A percentile compares a stretch with the other conserved stretches of the same genome.
These are phyloP conservation scores for Cicer judaicum DNA, from an alignment of 306 rosid species.

Conservation along the genomic window DNA sequence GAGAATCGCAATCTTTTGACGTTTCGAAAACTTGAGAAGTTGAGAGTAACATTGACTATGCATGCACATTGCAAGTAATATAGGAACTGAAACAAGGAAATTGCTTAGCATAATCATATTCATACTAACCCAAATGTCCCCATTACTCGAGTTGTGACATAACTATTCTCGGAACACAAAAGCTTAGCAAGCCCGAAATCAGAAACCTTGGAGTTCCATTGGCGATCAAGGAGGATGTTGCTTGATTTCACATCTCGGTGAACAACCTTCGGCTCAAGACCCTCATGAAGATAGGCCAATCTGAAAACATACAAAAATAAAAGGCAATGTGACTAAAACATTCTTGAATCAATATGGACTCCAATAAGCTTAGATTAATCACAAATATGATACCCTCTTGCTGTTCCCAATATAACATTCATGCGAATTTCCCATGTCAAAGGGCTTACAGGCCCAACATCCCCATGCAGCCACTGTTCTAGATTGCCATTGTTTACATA, in stretches of 20 bases:
- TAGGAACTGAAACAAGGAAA: conserved; percentile 2
- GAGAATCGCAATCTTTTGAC: conserved; percentile 40
- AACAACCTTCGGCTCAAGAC: conserved; percentile 95
- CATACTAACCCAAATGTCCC: conserved; percentile 97
- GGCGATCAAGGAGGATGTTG: conserved; percentile 89
- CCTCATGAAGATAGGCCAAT: conserved; percentile 97
- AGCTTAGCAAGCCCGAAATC: conserved; percentile 99
- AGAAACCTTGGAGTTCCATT: conserved; percentile 92
- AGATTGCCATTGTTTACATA: conserved; percentile 90
- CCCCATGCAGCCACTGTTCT: conserved; percentile 98
- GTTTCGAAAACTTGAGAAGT: background rate
- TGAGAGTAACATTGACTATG: background rate
- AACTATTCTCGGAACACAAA: conserved; percentile 79
- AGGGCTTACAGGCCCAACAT: conserved; percentile 89
- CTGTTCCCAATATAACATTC: conserved; percentile 83
- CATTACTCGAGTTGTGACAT: conserved; percentile 97
- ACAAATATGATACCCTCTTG: conserved; percentile 74
- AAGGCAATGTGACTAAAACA: conserved; percentile 34
- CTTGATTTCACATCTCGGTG: conserved; percentile 96
- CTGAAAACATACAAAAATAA: conserved; percentile 49
- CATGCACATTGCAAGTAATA: background rate
- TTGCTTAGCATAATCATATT: conserved; percentile 36
- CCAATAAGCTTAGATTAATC: conserved; percentile 13
- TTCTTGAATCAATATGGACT: conserved; percentile 31
- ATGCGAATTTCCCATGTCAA: conserved; percentile 89